Percentiles rank a stretch among this genome's conserved stretches.
These are phyloP conservation scores for Millerozyma miso DNA, from an alignment of 805 yeast genomes.

Conservation along the genomic window DNA sequence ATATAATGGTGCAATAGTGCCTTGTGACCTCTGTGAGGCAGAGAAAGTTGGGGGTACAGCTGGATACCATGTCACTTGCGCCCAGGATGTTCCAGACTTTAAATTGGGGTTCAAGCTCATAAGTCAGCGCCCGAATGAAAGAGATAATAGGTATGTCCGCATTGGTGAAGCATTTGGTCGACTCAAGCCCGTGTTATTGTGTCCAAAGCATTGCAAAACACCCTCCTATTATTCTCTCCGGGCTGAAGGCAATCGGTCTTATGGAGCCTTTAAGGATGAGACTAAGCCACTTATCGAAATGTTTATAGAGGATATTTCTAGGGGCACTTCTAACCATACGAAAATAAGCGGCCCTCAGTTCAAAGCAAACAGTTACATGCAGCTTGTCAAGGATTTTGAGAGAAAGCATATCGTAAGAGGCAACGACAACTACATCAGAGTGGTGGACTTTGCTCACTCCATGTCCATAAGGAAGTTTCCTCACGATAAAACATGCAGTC, in stretches of 20 bases:
- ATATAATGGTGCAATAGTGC: conserved; percentile 46
- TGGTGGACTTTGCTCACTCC: conserved; percentile 5
- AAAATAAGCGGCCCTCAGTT: conserved; percentile 30
- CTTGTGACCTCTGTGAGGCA: conserved; percentile 42
- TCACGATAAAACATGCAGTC: conserved; percentile 12
- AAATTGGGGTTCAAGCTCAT: conserved; percentile 51
- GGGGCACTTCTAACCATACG: conserved; percentile 6
- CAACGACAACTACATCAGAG: conserved; percentile 2
- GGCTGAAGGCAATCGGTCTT: conserved; percentile 25
- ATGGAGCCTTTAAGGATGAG: conserved; percentile 21
- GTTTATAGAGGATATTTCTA: conserved; percentile 34
- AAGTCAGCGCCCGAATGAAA: conserved; percentile 14
- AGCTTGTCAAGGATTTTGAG: conserved; percentile 14
- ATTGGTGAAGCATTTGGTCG: conserved; percentile 32
- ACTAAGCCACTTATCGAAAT: conserved; percentile 35
- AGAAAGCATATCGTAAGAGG: conserved; percentile 7
- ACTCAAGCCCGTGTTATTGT: conserved; percentile 41
- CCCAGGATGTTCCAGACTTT: conserved; percentile 43
- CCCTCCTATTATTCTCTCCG: conserved; percentile 22
- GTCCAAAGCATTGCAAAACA: conserved; percentile 34
- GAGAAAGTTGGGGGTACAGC: background rate
- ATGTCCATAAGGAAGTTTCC: conserved; percentile 1
- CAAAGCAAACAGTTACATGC: conserved; percentile 26
- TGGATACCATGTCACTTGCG: conserved; percentile 54
- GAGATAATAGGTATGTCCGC: conserved; percentile 19